Evolutionary conservation across 1,139 yeast species (phyloP), one percentile per base, ranked within the genome.

Genomic region (Saccharomyces uvarum): DNA sequence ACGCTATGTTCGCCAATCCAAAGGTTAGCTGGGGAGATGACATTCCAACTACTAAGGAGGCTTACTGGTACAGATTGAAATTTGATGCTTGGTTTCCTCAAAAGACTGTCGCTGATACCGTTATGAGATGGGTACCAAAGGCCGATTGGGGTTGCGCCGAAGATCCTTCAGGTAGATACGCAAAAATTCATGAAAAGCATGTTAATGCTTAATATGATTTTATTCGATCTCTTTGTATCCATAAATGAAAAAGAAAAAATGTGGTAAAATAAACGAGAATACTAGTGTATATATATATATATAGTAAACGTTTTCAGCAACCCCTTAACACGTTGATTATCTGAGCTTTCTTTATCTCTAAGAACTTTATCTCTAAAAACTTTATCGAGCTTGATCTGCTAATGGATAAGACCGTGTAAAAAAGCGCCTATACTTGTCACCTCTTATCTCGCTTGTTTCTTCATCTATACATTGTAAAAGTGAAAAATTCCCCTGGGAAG

Each of bases 71-170:
- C 82, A 84, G 99, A 80, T 80, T 86, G 71, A 88, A 90, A 81
- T 93, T 93, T 70, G 99, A 95, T 73, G 95, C 88, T 66, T 76
- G 89, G 66, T 93, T 90, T 85, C 85, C 89, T 56, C 83, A 86
- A 65, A 80, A 83, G 72, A 93, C 96, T 64, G 99, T 96, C 64
- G 98, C 97, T 59, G 76, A 84, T 50, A 93, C 99, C 24, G 99
- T 93, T 59, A 90, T 88, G 97, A 86, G 99, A 81, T 93, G 99
- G 99, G 77, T 93, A 74, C 99, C 99, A 72, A 93, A 95, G 81
- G 98, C 98, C 61, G 99, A 93, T 75, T 93, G 99, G 99, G 99
- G 99, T 61, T 93, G 99, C 77, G 91, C 91, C 70, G 96, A 86
- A 65, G 99, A 93, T 75, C 99, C 99, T 54, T 87, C 96, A 56